Percentiles rank a stretch among this genome's conserved stretches.
Conservation (phyloP, 306 rosid species). For the Castanopsis chinensis region DNA sequence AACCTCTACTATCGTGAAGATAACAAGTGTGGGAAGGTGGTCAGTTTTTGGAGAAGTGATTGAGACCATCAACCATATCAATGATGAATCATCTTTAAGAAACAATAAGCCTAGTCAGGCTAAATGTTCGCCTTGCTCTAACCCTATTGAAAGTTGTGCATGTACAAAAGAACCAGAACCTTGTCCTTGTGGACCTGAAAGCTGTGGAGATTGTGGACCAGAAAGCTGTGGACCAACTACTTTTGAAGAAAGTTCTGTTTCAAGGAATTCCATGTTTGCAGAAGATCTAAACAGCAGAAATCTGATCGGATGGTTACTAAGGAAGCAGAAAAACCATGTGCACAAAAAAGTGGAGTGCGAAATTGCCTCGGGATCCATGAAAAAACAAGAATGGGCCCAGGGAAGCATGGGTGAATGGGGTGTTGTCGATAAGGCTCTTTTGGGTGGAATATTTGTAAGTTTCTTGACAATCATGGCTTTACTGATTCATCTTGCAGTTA, state of each 20-base stretch:
- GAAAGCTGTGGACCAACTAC: constrained; percentile 48
- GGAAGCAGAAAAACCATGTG: constrained; percentile 57
- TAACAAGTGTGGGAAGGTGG: constrained; percentile 92
- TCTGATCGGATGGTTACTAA: constrained; percentile 65
- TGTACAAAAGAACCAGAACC: constrained; percentile 40
- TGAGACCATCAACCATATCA: constrained; percentile 44
- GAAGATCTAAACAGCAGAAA: constrained; percentile 46
- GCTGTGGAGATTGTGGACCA: constrained; percentile 32
- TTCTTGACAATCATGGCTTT: constrained; percentile 58
- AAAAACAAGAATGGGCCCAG: constrained; percentile 31
- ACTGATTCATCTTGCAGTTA: constrained; percentile 41
- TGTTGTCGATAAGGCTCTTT: constrained; percentile 68
- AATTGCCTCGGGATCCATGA: constrained; percentile 32
- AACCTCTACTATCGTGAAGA: constrained; percentile 73
- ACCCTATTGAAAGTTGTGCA: constrained; percentile 24
- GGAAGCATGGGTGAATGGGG: constrained; percentile 46
- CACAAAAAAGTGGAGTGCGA: constrained; percentile 38
- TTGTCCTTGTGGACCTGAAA: constrained; percentile 64
- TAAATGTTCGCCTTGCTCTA: constrained; percentile 35
- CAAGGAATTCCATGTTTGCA: constrained; percentile 22
- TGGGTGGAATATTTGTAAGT: constrained; percentile 77
- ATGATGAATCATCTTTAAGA: constrained; percentile 27
- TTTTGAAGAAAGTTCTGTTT: constrained; percentile 17
- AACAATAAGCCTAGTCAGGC: constrained; percentile 28
- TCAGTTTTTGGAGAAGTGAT: constrained; percentile 90